phyloP scores from a whole-genome alignment of 2,329 filamentous ascomycete species.

The Cercospora canescens region DNA sequence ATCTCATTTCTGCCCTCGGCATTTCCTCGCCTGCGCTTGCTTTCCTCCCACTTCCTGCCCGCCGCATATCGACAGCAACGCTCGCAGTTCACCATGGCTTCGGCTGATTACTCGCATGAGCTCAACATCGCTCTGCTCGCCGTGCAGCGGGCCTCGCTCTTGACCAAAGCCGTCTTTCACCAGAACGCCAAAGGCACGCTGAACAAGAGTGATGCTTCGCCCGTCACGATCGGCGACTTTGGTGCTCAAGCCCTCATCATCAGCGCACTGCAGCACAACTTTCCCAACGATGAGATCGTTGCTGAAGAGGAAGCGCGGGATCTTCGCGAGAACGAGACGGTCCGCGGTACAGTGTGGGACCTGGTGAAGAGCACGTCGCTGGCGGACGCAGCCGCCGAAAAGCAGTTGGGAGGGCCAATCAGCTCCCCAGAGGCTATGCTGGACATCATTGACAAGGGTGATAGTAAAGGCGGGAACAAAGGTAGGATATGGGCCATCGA shows the following conservation, averaged over 20 bases:
- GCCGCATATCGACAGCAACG: slow-evolving; percentile 3
- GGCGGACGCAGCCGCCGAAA: slow-evolving; percentile 63
- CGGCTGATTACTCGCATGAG: slow-evolving; percentile 69
- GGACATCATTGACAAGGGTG: slow-evolving; percentile 59
- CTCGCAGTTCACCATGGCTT: slow-evolving; percentile 36
- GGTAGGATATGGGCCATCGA: slow-evolving; percentile 95
- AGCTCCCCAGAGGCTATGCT: slow-evolving; percentile 64
- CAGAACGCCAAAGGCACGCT: slow-evolving; percentile 93
- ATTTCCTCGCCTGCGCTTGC: slow-evolving; percentile 43
- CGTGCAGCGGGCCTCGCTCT: slow-evolving; percentile 76
- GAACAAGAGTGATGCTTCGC: slow-evolving; percentile 91
- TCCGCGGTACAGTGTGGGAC: slow-evolving; percentile 79
- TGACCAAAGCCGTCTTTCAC: slow-evolving; percentile 77
- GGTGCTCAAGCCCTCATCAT: slow-evolving; percentile 97
- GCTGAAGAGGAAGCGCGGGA: slow-evolving; percentile 90
- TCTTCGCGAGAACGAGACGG: slow-evolving; percentile 68
- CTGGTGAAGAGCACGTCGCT: slow-evolving; percentile 74
- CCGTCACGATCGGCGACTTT: slow-evolving; percentile 97
- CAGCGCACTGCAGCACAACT: slow-evolving; percentile 81
- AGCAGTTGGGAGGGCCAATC: slow-evolving; percentile 69
- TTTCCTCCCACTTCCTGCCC: slow-evolving; percentile 35
- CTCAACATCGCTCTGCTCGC: slow-evolving; percentile 82
- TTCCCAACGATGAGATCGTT: slow-evolving; percentile 87
- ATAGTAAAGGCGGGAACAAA: slow-evolving; percentile 67
- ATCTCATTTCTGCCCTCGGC: slow-evolving; percentile 43